Base-by-base conservation (phyloP, 78 protist genomes). In the Paratrimastix pyriformis region DNA sequence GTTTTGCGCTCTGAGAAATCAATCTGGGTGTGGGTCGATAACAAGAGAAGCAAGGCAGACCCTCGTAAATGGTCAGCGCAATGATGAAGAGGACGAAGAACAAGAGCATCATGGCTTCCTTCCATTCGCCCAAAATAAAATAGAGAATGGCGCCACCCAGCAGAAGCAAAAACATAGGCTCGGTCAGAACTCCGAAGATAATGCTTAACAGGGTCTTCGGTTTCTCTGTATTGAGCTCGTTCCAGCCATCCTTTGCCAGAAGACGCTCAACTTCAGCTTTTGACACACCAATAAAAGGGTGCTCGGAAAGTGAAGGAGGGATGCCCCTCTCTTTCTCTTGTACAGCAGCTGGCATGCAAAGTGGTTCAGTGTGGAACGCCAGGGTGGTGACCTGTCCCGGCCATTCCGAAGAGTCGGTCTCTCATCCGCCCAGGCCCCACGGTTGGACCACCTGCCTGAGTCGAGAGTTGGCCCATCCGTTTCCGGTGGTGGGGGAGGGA, bases 71-170 rank as follows among this genome's bases (percentile, higher is more conserved):
- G 42, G 29, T 33, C 45, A 62, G 18, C 42, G 42, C 68, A 15
- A 62, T 62, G 29, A 62, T 21, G 21, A 62, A 62, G 11, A 62
- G 37, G 26, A 62, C 68, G 37, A 62, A 62, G 42, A 62, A 15
- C 15, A 21, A 11, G 45, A 62, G 68, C 68, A 62, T 62, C 15
- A 62, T 62, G 13, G 42, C 68, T 62, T 62, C 68, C 13, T 15
- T 33, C 68, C 68, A 62, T 11, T 62, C 68, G 18, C 68, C 68
- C 11, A 62, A 15, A 33, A 62, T 21, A 15, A 62, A 62, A 62
- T 62, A 62, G 15, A 62, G 37, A 26, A 62, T 62, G 29, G 21
- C 42, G 18, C 68, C 15, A 62, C 42, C 68, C 39, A 15, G 24
- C 15, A 62, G 68, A 15, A 62, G 15, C 26, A 62, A 21, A 15